A percentile compares a stretch with the other conserved stretches of the same genome.
Conservation (phyloP, 2,329 filamentous ascomycete genomes). For the Chaetomiaceae sp. region DNA sequence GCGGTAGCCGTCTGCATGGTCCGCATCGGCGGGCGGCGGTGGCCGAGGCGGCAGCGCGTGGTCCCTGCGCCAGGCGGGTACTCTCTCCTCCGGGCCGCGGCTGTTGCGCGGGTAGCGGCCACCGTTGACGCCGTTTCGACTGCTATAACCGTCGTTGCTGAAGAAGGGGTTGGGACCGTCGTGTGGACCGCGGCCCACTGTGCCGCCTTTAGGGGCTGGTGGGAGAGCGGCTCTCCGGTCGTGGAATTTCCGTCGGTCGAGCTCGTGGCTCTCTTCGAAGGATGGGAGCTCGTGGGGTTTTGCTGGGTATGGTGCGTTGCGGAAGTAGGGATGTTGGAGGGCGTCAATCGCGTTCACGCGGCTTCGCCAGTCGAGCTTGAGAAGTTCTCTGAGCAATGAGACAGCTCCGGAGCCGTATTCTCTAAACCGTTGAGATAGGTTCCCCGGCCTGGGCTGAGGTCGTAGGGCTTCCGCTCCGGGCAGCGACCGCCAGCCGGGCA, state of each 20-base stretch:
- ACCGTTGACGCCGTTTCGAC: conserved; percentile 46
- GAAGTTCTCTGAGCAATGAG: conserved; percentile 72
- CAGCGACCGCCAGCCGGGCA: conserved; percentile 84
- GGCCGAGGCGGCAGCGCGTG: conserved; percentile 47
- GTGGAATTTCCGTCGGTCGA: conserved; percentile 89
- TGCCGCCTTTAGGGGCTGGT: conserved; percentile 86
- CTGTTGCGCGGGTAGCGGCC: conserved; percentile 40
- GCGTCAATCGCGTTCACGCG: conserved; percentile 93
- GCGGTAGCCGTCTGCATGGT: conserved; percentile 42
- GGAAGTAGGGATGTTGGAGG: conserved; percentile 88
- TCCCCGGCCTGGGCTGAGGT: conserved; percentile 57
- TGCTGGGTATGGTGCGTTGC: conserved; percentile 70
- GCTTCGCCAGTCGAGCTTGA: conserved; percentile 83
- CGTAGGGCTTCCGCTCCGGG: conserved; percentile 75
- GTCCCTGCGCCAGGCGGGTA: conserved; percentile 54
- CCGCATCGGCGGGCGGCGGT: conserved; percentile 42
- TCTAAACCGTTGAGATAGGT: conserved; percentile 68
- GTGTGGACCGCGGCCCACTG: conserved; percentile 69
- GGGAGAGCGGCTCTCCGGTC: conserved; percentile 79
- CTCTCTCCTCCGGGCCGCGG: conserved; percentile 33
- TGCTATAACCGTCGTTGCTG: conserved; percentile 47
- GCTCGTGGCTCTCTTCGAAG: conserved; percentile 92
- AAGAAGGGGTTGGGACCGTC: conserved; percentile 49
- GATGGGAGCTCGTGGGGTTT: conserved; percentile 80
- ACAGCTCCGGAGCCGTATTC: conserved; percentile 72